A percentile compares a stretch with the other conserved stretches of the same genome.
Evolutionary conservation across 352 stramenopile genomes (phyloP).

Genomic region (Halophytophthora polymorphica): DNA sequence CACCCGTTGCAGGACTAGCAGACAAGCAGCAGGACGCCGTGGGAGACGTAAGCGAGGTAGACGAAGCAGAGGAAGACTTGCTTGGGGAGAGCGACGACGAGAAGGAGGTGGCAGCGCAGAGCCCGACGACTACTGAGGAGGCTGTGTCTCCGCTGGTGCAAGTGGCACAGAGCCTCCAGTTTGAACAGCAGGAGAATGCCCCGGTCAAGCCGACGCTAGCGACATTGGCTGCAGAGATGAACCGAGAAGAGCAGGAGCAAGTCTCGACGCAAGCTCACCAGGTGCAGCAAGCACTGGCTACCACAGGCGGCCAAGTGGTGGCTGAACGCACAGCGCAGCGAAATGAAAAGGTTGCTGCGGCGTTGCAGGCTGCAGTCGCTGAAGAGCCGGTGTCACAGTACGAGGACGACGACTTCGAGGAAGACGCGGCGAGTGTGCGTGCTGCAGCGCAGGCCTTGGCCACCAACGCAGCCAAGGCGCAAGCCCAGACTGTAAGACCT

Average conservation of each 20-base stretch:
- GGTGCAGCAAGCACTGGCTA: constrained; percentile 26
- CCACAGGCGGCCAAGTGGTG: constrained; percentile 24
- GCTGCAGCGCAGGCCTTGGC: constrained; percentile 19
- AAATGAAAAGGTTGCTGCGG: constrained; percentile 22
- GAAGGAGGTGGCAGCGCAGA: constrained; percentile 13
- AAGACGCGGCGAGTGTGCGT: constrained; percentile 28
- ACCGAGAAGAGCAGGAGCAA: constrained; percentile 35
- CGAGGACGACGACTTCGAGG: constrained; percentile 49
- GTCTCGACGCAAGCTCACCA: constrained; percentile 11
- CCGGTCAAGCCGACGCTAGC: constrained; percentile 14
- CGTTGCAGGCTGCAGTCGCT: constrained; percentile 29
- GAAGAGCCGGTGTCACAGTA: constrained; percentile 48
- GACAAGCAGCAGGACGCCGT: background rate
- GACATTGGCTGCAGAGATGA: constrained; percentile 36
- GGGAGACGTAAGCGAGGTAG: constrained; percentile 8
- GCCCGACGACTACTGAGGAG: constrained; percentile 29
- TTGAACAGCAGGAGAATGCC: constrained; percentile 10
- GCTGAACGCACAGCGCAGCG: constrained; percentile 21
- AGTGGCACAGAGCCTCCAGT: constrained; percentile 14
- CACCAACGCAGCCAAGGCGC: constrained; percentile 27
- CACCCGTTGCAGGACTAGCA: background rate
- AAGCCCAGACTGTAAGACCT: background rate
- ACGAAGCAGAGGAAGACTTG: constrained; percentile 29
- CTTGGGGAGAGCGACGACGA: constrained; percentile 29
- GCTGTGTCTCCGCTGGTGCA: constrained; percentile 11